Evolutionary conservation across 2,329 filamentous ascomycete species (phyloP).

Genomic region (Drechslerella dactyloides): DNA sequence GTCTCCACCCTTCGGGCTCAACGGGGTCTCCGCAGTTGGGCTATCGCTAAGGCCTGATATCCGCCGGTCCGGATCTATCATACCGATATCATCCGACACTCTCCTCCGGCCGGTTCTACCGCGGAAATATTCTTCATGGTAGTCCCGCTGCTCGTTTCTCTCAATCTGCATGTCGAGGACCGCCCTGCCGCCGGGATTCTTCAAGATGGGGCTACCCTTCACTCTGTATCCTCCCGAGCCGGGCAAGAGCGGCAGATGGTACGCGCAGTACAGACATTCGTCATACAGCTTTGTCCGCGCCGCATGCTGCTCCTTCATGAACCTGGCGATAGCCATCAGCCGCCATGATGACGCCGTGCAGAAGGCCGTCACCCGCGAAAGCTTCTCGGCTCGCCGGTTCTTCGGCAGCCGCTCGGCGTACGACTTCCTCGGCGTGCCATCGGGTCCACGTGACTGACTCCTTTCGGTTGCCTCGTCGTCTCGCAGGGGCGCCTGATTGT

Average conservation of each 20-base stretch:
- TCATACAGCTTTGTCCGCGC: slow-evolving; percentile 97
- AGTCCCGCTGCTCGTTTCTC: slow-evolving; percentile 83
- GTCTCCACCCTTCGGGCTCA: slow-evolving; percentile 56
- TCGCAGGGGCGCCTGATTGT: slow-evolving; percentile 61
- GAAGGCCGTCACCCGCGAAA: slow-evolving; percentile 91
- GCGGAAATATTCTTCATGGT: slow-evolving; percentile 89
- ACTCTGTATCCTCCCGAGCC: slow-evolving; percentile 86
- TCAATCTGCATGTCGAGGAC: slow-evolving; percentile 95
- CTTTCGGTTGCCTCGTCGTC: slow-evolving; percentile 68
- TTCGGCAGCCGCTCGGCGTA: slow-evolving; percentile 94
- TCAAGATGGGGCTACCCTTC: slow-evolving; percentile 86
- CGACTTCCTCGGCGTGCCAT: slow-evolving; percentile 71
- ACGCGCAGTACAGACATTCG: slow-evolving; percentile 94
- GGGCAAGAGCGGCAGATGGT: slow-evolving; percentile 85
- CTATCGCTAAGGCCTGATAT: slow-evolving; percentile 47
- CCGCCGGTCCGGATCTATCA: slow-evolving; percentile 41
- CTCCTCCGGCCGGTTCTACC: slow-evolving; percentile 64
- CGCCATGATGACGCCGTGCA: slow-evolving; percentile 95
- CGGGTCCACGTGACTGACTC: slow-evolving; percentile 61
- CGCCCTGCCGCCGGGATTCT: slow-evolving; percentile 90
- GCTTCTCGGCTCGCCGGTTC: slow-evolving; percentile 80
- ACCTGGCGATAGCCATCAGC: slow-evolving; percentile 83
- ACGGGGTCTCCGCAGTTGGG: slow-evolving; percentile 54
- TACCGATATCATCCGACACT: slow-evolving; percentile 58
- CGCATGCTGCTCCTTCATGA: slow-evolving; percentile 83